These are phyloP conservation scores for Amanita jacksonii DNA, from an alignment of 768 basidiomycete genomes.

Conservation along the genomic window DNA sequence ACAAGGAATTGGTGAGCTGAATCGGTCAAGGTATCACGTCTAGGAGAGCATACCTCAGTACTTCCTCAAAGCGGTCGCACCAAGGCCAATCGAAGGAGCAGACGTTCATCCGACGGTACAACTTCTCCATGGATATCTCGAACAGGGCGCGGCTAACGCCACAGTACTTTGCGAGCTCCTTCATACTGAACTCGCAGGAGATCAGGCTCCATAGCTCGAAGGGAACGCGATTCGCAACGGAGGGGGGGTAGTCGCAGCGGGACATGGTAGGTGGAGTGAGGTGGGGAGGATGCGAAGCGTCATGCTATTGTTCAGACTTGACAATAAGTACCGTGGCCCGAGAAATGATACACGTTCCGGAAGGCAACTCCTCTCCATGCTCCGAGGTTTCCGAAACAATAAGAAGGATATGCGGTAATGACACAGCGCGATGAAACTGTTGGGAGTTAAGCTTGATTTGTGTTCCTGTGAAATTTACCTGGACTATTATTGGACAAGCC, in stretches of 20 bases:
- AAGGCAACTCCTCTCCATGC: no score
- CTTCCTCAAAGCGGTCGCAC: slow-evolving; percentile 5
- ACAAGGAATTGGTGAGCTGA: neutral
- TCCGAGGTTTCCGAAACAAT: no score
- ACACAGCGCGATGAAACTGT: no score
- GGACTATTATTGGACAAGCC: no score
- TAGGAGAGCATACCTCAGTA: neutral
- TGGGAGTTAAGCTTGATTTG: no score
- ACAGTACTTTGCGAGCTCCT: slow-evolving; percentile 5
- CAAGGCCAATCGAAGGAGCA: slow-evolving; percentile 5
- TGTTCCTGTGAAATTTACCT: neutral
- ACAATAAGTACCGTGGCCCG: slow-evolving; percentile 3
- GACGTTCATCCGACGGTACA: neutral
- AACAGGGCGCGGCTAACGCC: slow-evolving; percentile 2
- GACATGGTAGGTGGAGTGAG: neutral
- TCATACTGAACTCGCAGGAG: neutral
- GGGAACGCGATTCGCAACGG: slow-evolving; percentile 1
- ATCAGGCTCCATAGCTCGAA: slow-evolving; percentile 5
- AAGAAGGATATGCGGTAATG: neutral
- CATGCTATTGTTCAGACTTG: neutral
- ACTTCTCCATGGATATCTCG: slow-evolving; percentile 5
- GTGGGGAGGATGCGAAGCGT: neutral
- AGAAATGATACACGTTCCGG: neutral
- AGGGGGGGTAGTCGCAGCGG: neutral
- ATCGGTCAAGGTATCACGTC: neutral